These are phyloP conservation scores for Oryza meridionalis DNA, from an alignment of 176 grass and related monocot genomes.

Conservation along the genomic window DNA sequence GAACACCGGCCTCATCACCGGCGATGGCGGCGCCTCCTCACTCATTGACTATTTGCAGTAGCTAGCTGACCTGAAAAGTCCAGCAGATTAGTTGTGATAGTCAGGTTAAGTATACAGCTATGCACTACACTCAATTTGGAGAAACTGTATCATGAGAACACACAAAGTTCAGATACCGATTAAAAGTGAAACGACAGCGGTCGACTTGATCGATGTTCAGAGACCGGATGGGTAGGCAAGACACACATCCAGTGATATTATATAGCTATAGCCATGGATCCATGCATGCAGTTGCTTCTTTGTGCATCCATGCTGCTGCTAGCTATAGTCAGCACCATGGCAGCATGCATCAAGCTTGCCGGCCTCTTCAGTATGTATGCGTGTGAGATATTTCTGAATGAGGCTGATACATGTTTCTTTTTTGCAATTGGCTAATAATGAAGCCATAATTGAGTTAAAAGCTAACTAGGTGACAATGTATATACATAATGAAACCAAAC, in stretches of 20 bases:
- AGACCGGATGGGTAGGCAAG: neutral
- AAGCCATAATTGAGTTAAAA: no score
- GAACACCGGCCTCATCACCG: conserved; percentile 18
- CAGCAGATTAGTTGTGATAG: neutral
- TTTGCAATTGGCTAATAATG: no score
- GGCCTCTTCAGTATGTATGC: neutral
- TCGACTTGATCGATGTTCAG: neutral
- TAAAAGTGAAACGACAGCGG: neutral
- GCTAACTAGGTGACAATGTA: no score
- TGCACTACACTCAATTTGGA: neutral
- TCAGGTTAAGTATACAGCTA: neutral
- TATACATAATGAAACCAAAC: no score
- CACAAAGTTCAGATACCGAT: neutral
- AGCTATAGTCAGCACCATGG: neutral
- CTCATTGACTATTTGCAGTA: neutral
- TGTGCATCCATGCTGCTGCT: neutral
- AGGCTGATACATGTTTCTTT: neutral
- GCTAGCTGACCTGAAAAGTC: neutral
- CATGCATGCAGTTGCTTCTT: neutral
- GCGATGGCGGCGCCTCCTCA: neutral
- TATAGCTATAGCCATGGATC: neutral
- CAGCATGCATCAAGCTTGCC: neutral
- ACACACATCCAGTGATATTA: neutral
- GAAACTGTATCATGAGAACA: no score
- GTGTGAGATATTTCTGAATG: neutral